Evolutionary conservation across 164 flowering plant species (phyloP).

Genomic region (Stephania cephalantha): DNA sequence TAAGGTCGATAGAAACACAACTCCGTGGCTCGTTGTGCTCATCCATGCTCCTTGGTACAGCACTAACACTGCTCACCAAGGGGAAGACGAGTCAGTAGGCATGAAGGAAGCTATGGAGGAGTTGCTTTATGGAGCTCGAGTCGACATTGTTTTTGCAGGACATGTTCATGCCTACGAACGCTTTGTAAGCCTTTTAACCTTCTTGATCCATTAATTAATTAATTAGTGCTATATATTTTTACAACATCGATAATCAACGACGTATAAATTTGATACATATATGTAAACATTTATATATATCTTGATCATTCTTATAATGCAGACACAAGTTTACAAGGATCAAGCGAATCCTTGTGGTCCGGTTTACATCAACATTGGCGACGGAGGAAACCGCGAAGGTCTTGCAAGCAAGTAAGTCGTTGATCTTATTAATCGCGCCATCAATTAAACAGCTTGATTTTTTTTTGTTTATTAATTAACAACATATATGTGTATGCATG

Average conservation of each 20-base stretch:
- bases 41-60: conserved; percentile 91
- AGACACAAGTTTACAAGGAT: conserved; percentile 47
- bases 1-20: conserved; percentile 49
- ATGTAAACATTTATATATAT: too few species aligned
- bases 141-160: conserved; percentile 69
- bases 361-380: conserved; percentile 57
- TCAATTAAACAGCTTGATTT: too few species aligned
- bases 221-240: background rate
- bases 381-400: conserved; percentile 79
- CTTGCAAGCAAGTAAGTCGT: conserved; percentile 45
- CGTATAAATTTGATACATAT: too few species aligned
- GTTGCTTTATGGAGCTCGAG: conserved; percentile 51
- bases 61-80: conserved; percentile 65
- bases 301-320: background rate
- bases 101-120: conserved; percentile 68
- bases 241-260: background rate
- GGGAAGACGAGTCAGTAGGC: conserved; percentile 39
- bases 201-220: too few species aligned
- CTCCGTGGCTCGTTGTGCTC: conserved; percentile 63
- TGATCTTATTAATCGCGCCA: too few species aligned
- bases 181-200: conserved; percentile 44
- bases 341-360: conserved; percentile 48
- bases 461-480: too few species aligned
- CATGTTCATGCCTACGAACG: conserved; percentile 95
- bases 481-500: too few species aligned